Evolutionary conservation across 2,329 filamentous ascomycete genomes (phyloP).

Genomic region (Leptoxyphium fumago): DNA sequence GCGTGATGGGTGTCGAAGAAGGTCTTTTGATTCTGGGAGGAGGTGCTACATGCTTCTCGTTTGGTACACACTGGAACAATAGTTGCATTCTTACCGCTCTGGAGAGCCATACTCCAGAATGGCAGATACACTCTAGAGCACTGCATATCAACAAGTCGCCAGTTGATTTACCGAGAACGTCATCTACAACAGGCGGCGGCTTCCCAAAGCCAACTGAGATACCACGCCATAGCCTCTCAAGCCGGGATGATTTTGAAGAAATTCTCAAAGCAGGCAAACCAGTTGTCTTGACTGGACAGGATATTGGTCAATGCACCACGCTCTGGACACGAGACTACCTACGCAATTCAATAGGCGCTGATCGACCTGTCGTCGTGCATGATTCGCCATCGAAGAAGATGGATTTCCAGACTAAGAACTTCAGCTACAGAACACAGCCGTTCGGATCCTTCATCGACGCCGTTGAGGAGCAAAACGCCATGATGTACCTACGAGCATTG

Average conservation of each 20-base stretch:
- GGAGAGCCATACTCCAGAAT: background rate
- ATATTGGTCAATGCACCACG: constrained; percentile 52
- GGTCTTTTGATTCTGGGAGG: constrained; percentile 56
- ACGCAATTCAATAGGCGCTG: constrained; percentile 42
- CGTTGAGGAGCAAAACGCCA: constrained; percentile 39
- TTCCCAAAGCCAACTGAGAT: background rate
- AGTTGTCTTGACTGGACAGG: constrained; percentile 47
- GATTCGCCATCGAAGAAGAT: constrained; percentile 50
- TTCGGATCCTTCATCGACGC: constrained; percentile 54
- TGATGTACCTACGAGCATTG: constrained; percentile 64
- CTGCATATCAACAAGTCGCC: background rate
- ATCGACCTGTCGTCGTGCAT: constrained; percentile 60
- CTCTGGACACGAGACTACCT: constrained; percentile 59
- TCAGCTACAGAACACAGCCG: constrained; percentile 53
- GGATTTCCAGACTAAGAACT: constrained; percentile 76
- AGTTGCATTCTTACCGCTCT: constrained; percentile 26
- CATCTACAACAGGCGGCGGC: too few species aligned
- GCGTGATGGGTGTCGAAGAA: constrained; percentile 33
- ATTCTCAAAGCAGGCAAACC: constrained; percentile 46
- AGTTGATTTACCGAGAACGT: too few species aligned
- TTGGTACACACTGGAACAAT: constrained; percentile 72
- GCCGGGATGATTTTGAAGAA: constrained; percentile 42
- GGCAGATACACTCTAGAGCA: background rate
- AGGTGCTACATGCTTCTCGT: constrained; percentile 79
- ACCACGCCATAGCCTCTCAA: constrained; percentile 26